These are phyloP conservation scores for Naumovozyma dairenensis DNA, from an alignment of 805 yeast species.

Conservation along the genomic window DNA sequence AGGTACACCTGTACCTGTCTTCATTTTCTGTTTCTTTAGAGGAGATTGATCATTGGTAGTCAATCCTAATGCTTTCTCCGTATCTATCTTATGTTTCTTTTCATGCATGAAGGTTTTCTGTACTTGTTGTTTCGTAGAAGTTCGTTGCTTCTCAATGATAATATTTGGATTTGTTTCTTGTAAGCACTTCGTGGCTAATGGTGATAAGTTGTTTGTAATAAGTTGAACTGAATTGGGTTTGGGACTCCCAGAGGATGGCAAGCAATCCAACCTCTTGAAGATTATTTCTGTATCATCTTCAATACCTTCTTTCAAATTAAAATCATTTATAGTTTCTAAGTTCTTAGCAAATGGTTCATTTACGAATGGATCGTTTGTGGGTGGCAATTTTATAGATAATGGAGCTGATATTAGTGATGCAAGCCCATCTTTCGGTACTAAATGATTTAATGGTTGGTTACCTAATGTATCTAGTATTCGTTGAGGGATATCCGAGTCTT, in stretches of 20 bases:
- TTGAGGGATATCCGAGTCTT: conserved; percentile 19
- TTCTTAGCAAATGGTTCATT: conserved; percentile 1
- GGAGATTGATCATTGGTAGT: conserved; percentile 1
- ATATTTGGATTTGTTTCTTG: conserved; percentile 3
- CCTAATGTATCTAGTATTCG: conserved; percentile 19
- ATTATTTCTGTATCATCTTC: no score
- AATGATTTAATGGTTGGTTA: conserved; percentile 18
- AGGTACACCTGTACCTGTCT: conserved; percentile 13
- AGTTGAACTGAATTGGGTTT: no score
- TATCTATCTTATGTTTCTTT: neutral
- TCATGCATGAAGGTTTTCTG: neutral
- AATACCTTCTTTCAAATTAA: no score
- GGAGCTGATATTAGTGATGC: conserved; percentile 10
- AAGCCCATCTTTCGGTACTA: conserved; percentile 24
- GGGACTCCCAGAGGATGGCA: no score
- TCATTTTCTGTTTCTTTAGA: conserved; percentile 12
- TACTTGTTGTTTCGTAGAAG: neutral
- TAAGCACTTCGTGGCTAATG: conserved; percentile 14
- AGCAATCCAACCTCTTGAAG: no score
- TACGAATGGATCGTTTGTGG: conserved; percentile 5
- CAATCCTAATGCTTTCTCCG: neutral
- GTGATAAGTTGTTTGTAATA: no score
- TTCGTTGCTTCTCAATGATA: neutral
- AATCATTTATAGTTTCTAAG: no score
- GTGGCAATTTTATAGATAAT: conserved; percentile 5